Conservation (phyloP, 495 filamentous ascomycete species). For the Pseudoneurospora amorphoporcata region DNA sequence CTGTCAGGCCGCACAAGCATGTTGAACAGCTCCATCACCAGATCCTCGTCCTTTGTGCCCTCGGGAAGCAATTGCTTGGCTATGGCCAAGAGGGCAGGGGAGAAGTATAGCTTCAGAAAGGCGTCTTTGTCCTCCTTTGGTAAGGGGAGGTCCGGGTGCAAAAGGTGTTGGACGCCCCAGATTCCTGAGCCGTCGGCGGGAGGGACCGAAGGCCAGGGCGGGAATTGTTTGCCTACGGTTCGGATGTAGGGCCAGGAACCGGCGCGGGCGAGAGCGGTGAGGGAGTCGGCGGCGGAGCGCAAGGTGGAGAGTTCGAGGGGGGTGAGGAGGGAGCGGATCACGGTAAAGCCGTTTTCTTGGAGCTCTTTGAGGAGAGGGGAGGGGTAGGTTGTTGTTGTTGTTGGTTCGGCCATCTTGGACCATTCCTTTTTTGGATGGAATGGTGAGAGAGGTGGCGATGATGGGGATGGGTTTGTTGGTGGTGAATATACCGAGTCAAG, state of each 20-base stretch:
- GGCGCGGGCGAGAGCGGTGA: constrained; percentile 45
- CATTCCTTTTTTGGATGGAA: background rate
- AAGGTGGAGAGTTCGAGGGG: constrained; percentile 28
- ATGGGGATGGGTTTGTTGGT: background rate
- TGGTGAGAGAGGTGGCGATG: background rate
- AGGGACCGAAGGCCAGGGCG: constrained; percentile 54
- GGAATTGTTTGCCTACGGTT: constrained; percentile 78
- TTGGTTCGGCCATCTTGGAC: background rate
- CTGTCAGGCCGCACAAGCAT: constrained; percentile 54
- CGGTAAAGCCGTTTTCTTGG: constrained; percentile 24
- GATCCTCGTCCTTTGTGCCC: constrained; percentile 13
- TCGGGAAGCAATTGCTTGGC: constrained; percentile 42
- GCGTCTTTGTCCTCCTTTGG: constrained; percentile 28
- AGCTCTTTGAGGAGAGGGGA: constrained; percentile 19
- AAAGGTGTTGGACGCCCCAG: constrained; percentile 78
- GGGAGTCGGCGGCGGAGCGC: constrained; percentile 41
- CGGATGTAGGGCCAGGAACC: constrained; percentile 70
- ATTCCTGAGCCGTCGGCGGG: constrained; percentile 45
- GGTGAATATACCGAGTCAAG: background rate
- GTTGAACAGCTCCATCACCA: constrained; percentile 79
- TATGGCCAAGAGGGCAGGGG: constrained; percentile 42
- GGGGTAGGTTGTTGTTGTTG: background rate
- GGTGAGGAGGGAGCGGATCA: constrained; percentile 27
- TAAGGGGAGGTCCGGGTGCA: constrained; percentile 52
- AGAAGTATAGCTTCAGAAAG: constrained; percentile 61